Base-by-base conservation (phyloP, 495 filamentous ascomycete genomes). In the Xylaria curta region DNA sequence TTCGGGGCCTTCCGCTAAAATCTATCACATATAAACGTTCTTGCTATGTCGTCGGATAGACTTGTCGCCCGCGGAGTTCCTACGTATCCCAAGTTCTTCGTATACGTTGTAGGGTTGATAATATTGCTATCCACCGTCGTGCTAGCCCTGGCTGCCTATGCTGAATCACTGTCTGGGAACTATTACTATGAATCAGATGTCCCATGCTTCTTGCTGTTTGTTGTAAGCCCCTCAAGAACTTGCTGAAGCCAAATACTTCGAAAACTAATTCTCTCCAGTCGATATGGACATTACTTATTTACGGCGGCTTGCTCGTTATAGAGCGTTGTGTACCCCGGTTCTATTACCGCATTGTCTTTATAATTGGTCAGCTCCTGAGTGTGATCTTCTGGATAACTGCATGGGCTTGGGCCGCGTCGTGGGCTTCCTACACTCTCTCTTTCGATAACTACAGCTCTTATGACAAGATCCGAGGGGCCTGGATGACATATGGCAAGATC, bases 331-430 rank as follows among this genome's bases (percentile, higher is more conserved):
- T 74, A 5, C 78, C 79, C 7, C 76, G 75, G 9, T 56, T 76
- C 68, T 84, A 82, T 68, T 82, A 78, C 73, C 80, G 82, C 66
- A 65, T 82, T 54, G 72, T 38, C 49, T 61, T 75, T 26, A 44
- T 82, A 13, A 53, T 81, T 51, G 69, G 66, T 24, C 80, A 82
- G 72, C 65, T 74, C 53, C 73, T 85, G 66, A 72, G 68, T 62
- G 26, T 78, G 40, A 78, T 85, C 53, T 83, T 83, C 70, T 85
- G 83, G 83, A 76, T 84, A 8, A 59, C 70, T 0, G 81, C 72
- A n/a, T 85, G 82, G 82, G 76, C 78, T 19, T 84, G 78, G 78
- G 74, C 81, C 10, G 81, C 82, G 13, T 79, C 76, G 62, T 54
- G 69, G 26, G 82, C 82, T 4, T 65, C 74, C 19, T 36, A 75